Conservation (phyloP, 371 early-diverging fungal genomes). For the Apophysomyces elegans region DNA sequence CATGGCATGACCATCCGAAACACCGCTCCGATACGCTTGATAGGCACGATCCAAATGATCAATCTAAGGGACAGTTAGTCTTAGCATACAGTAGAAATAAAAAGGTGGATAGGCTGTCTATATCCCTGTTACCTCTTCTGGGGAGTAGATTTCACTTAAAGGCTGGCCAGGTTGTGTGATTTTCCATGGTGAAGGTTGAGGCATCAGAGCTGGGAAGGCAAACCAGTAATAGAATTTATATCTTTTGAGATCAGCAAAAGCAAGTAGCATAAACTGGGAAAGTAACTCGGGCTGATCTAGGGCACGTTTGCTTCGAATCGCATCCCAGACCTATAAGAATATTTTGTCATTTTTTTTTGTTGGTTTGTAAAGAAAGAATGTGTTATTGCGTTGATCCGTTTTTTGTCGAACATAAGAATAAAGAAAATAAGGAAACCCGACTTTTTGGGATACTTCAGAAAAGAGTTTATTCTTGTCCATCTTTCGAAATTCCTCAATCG, state of each 20-base stretch:
- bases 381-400: background rate
- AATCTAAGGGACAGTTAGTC: background rate
- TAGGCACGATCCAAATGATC: conserved; percentile 12
- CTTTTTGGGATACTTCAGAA: conserved; percentile 36
- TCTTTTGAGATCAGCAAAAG: conserved; percentile 93
- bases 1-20: conserved; percentile 8
- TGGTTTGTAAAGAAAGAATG: background rate
- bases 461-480: conserved; percentile 78
- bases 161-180: background rate
- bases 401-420: background rate
- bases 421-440: conserved; percentile 30
- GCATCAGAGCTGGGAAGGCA: conserved; percentile 83
- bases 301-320: conserved; percentile 69
- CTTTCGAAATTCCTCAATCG: conserved; percentile 86
- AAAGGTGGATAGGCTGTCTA: no score
- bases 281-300: conserved; percentile 64
- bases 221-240: conserved; percentile 95
- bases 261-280: conserved; percentile 70
- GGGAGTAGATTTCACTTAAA: conserved; percentile 27
- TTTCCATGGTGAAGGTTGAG: conserved; percentile 39
- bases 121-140: conserved; percentile 24
- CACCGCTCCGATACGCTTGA: conserved; percentile 10
- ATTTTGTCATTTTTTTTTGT: no score
- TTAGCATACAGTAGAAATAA: no score
- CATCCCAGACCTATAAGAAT: conserved; percentile 63